A percentile compares a stretch with the other conserved stretches of the same genome.
Evolutionary conservation across 768 basidiomycete species (phyloP).

Genomic region (Phlegmacium glaucopus): DNA sequence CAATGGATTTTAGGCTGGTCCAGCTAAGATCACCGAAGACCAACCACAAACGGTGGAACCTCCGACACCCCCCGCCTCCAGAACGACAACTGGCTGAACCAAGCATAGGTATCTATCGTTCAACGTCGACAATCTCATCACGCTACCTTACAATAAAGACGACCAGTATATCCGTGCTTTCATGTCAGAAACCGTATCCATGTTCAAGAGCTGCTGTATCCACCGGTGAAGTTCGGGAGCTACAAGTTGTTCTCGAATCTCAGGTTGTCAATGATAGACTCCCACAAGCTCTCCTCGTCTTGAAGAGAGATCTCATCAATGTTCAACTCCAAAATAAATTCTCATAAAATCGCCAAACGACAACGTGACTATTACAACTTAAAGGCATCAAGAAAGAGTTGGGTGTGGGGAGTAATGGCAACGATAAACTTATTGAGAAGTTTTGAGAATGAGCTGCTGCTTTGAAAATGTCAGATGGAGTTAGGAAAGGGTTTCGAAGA

Average conservation of each 20-base stretch:
- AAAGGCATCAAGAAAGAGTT: conserved; percentile 96
- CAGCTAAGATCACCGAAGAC: conserved; percentile 29
- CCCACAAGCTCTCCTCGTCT: conserved; percentile 83
- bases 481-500: conserved; percentile 95
- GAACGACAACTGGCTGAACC: too few species aligned
- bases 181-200: conserved; percentile 93
- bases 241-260: conserved; percentile 91
- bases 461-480: conserved; percentile 86
- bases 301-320: conserved; percentile 98
- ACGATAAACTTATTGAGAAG: conserved; percentile 91
- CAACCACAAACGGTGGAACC: conserved; percentile 45
- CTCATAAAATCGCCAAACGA: conserved; percentile 87
- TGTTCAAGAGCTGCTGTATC: conserved; percentile 97
- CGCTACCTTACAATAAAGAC: conserved; percentile 85
- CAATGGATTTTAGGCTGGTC: too few species aligned
- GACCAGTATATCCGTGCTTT: conserved; percentile 95
- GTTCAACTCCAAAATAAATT: conserved; percentile 94
- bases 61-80: conserved; percentile 46
- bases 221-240: conserved; percentile 85
- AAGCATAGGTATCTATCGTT: too few species aligned
- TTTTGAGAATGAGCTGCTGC: conserved; percentile 80
- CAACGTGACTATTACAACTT: conserved; percentile 95
- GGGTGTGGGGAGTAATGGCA: conserved; percentile 93
- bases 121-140: conserved; percentile 80
- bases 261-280: conserved; percentile 84